Conservation (phyloP, 2,329 filamentous ascomycete genomes). For the Lasiodiplodia sp. region DNA sequence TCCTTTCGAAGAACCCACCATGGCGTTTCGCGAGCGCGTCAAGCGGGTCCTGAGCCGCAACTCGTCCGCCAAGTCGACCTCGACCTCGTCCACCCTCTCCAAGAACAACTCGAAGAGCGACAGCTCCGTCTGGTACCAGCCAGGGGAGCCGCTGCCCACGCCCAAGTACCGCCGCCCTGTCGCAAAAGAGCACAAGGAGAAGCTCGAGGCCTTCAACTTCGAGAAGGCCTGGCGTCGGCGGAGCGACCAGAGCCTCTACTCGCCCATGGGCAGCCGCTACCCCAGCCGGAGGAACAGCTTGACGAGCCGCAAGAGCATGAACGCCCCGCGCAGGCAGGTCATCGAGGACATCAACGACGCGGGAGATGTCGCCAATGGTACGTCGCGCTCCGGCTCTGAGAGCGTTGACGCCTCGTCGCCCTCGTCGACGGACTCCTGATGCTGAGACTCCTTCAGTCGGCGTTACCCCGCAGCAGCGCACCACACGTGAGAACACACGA, state of each 20-base stretch:
- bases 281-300: slow-evolving; percentile 50
- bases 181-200: slow-evolving; percentile 58
- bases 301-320: slow-evolving; percentile 40
- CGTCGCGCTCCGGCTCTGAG: slow-evolving; percentile 49
- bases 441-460: slow-evolving; percentile 25
- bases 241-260: slow-evolving; percentile 54
- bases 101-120: slow-evolving; percentile 45
- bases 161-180: slow-evolving; percentile 59
- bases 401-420: slow-evolving; percentile 40
- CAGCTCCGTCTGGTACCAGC: slow-evolving; percentile 57
- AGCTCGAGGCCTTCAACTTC: slow-evolving; percentile 57
- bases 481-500: slow-evolving; percentile 2
- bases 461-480: slow-evolving; percentile 10
- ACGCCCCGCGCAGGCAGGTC: slow-evolving; percentile 42
- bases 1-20: slow-evolving; percentile 35
- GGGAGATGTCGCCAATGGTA: slow-evolving; percentile 45
- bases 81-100: slow-evolving; percentile 35
- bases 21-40: slow-evolving; percentile 57
- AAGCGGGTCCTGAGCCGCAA: slow-evolving; percentile 52
- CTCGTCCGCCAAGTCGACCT: slow-evolving; percentile 37
- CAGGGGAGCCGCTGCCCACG: slow-evolving; percentile 59
- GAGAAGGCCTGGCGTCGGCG: slow-evolving; percentile 55
- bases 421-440: slow-evolving; percentile 2
- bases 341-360: slow-evolving; percentile 56
- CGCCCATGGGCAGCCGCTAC: slow-evolving; percentile 57